phyloP scores from a whole-genome alignment of 1,284 basidiomycete species.

The Moesziomyces antarcticus region DNA sequence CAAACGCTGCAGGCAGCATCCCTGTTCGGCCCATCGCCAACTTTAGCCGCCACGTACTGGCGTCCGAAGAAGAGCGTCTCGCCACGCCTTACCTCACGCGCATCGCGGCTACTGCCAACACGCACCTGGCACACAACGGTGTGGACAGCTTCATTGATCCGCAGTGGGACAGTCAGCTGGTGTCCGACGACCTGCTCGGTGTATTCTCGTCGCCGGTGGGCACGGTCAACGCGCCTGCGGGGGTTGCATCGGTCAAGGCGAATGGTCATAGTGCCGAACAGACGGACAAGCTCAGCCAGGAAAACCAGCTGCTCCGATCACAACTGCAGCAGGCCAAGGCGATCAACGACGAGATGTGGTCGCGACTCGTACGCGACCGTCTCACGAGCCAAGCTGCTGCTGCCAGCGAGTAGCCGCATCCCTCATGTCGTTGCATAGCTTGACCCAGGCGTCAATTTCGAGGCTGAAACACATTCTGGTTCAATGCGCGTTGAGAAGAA shows the following conservation, averaged over 20 bases:
- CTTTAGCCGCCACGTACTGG: slow-evolving; percentile 32
- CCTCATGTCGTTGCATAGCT: neutral
- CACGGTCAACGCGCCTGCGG: neutral
- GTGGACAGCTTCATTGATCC: slow-evolving; percentile 39
- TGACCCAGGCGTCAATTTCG: neutral
- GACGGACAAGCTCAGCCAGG: slow-evolving; percentile 16
- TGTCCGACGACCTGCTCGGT: slow-evolving; percentile 16
- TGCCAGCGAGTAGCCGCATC: slow-evolving; percentile 7
- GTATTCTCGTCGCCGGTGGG: neutral
- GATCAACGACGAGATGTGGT: slow-evolving; percentile 62
- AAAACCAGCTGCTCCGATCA: slow-evolving; percentile 37
- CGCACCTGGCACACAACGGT: slow-evolving; percentile 4
- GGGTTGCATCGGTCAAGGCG: neutral
- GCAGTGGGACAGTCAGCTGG: slow-evolving; percentile 35
- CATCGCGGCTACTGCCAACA: slow-evolving; percentile 15
- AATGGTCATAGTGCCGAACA: slow-evolving; percentile 9
- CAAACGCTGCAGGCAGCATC: slow-evolving; percentile 15
- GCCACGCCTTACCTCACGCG: slow-evolving; percentile 30
- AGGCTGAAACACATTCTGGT: neutral
- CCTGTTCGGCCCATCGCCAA: slow-evolving; percentile 36
- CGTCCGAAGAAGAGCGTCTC: slow-evolving; percentile 34
- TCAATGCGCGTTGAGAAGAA: slow-evolving; percentile 5
- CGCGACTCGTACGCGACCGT: slow-evolving; percentile 39
- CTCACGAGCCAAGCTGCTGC: slow-evolving; percentile 18
- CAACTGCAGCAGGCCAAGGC: slow-evolving; percentile 57